Conservation (phyloP, 768 basidiomycete species). For the Dacryopinax primogenitus region DNA sequence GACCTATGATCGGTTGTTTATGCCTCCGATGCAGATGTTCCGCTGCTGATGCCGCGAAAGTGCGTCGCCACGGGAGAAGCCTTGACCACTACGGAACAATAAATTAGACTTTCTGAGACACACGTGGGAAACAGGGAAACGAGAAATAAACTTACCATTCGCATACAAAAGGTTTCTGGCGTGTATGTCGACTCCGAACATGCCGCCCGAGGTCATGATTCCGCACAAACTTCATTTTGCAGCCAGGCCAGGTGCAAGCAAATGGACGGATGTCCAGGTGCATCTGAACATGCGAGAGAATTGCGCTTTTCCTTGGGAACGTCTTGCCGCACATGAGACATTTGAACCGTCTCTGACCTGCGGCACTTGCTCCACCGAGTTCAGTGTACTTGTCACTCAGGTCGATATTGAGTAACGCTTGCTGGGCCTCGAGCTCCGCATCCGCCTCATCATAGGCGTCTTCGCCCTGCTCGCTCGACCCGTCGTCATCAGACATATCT, state of each 20-base stretch:
- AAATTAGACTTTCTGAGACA: slow-evolving; percentile 4
- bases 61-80: slow-evolving; percentile 3
- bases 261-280: slow-evolving; percentile 3
- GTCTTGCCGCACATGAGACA: slow-evolving; percentile 9
- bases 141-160: neutral
- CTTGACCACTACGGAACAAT: slow-evolving; percentile 7
- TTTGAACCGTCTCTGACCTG: slow-evolving; percentile 1
- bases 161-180: slow-evolving; percentile 4
- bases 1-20: neutral
- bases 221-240: slow-evolving; percentile 5
- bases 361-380: neutral
- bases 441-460: neutral
- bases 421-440: slow-evolving; percentile 3
- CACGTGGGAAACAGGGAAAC: neutral
- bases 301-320: neutral
- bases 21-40: slow-evolving; percentile 5
- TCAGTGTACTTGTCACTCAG: slow-evolving; percentile 8
- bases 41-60: slow-evolving; percentile 7
- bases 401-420: slow-evolving; percentile 3
- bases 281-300: slow-evolving; percentile 2
- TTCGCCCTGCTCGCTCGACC: neutral
- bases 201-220: slow-evolving; percentile 8
- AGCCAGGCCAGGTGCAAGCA: slow-evolving; percentile 4
- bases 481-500: slow-evolving; percentile 1
- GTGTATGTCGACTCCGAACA: neutral